Percentiles rank a stretch among this genome's conserved stretches.
These are phyloP conservation scores for Thermoascus crustaceus DNA, from an alignment of 2,329 filamentous ascomycete genomes.

Conservation along the genomic window DNA sequence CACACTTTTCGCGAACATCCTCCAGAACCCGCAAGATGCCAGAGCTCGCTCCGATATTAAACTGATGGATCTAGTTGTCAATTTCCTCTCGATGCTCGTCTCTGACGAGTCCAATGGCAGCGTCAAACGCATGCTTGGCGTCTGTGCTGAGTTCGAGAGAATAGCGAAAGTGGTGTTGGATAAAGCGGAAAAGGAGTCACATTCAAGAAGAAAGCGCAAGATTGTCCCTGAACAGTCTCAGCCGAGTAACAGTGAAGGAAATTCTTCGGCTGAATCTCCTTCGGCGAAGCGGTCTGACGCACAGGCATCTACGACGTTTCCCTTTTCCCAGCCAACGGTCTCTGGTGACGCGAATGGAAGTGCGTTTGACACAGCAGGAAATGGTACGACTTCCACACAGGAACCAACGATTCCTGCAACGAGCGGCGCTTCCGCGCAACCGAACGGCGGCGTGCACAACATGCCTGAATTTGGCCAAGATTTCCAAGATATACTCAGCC, in stretches of 20 bases:
- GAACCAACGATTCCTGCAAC: constrained; percentile 17
- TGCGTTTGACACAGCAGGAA: constrained; percentile 10
- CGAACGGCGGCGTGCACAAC: constrained; percentile 19
- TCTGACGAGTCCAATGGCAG: constrained; percentile 82
- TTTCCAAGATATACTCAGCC: constrained; percentile 31
- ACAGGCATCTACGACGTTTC: constrained; percentile 11
- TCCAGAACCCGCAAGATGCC: constrained; percentile 88
- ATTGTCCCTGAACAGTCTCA: constrained; percentile 46
- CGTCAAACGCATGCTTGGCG: constrained; percentile 84
- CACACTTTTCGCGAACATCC: constrained; percentile 89
- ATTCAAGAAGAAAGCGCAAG: constrained; percentile 77
- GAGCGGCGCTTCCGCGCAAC: constrained; percentile 14
- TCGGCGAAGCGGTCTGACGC: constrained; percentile 21
- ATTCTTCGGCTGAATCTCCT: constrained; percentile 14
- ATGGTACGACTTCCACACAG: constrained; percentile 16
- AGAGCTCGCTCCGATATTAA: constrained; percentile 81
- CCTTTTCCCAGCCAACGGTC: constrained; percentile 20
- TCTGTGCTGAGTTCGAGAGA: constrained; percentile 93
- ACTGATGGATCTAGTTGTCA: constrained; percentile 87
- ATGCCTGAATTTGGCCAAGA: constrained; percentile 26
- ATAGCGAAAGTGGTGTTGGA: constrained; percentile 88
- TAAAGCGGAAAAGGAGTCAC: constrained; percentile 77
- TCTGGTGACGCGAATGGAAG: constrained; percentile 13
- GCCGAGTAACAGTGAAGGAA: constrained; percentile 17
- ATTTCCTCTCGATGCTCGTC: constrained; percentile 81